Evolutionary conservation across 306 rosid species (phyloP).

Genomic region (Geum urbanum): DNA sequence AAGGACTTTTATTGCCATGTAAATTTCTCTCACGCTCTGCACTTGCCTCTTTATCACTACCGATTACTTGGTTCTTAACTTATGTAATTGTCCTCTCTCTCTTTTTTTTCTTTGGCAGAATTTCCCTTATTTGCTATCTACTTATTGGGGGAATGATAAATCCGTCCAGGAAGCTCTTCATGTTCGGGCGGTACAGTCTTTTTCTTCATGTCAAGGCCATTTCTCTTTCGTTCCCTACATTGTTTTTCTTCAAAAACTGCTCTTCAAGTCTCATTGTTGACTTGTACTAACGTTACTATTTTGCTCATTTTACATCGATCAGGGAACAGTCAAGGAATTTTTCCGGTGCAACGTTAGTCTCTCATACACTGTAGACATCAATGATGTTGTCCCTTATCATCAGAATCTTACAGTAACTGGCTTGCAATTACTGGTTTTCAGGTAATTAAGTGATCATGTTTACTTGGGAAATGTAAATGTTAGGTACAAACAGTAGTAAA

Average conservation of each 20-base stretch:
- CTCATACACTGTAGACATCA: constrained; percentile 13
- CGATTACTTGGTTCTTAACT: not conserved
- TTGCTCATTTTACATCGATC: not conserved
- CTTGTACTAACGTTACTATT: not conserved
- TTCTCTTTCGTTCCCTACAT: no score
- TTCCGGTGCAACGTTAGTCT: constrained; percentile 22
- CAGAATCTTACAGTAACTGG: constrained; percentile 18
- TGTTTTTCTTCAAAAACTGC: no score
- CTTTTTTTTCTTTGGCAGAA: constrained; percentile 8
- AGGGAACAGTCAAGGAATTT: constrained; percentile 23
- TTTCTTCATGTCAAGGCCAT: no score
- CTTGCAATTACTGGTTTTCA: constrained; percentile 22
- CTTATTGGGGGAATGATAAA: constrained; percentile 15
- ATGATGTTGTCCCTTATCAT: constrained; percentile 15
- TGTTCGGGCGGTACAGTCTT: constrained; percentile 17
- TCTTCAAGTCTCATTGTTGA: no score
- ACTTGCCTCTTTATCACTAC: not conserved
- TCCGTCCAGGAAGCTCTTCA: constrained; percentile 23
- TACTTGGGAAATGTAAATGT: not conserved
- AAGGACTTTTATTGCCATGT: not conserved
- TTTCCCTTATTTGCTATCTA: constrained; percentile 19
- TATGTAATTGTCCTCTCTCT: not conserved
- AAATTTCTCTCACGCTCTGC: not conserved
- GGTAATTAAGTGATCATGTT: constrained; percentile 6
- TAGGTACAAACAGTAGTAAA: not conserved